A percentile compares a stretch with the other conserved stretches of the same genome.
phyloP scores from a whole-genome alignment of 2,329 filamentous ascomycete species.

The Orbilia ellipsospora region DNA sequence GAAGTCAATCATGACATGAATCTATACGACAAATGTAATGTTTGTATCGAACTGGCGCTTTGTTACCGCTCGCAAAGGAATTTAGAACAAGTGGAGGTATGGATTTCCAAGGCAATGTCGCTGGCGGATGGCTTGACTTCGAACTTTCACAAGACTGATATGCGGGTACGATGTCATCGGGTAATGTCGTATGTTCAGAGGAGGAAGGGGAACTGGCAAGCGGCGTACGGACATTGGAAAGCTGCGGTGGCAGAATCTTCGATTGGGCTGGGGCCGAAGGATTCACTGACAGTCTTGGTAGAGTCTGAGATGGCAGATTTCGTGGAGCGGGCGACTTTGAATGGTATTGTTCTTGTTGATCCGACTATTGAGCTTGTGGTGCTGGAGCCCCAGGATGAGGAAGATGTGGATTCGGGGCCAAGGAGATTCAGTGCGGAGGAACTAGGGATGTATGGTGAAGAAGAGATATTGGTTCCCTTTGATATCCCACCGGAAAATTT shows the following conservation, averaged over 20 bases:
- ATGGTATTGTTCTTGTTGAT: constrained; percentile 24
- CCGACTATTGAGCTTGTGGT: neutral
- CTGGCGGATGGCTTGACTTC: constrained; percentile 12
- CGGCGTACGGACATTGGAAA: constrained; percentile 34
- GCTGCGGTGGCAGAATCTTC: constrained; percentile 29
- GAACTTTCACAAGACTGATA: constrained; percentile 28
- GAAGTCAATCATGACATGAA: constrained; percentile 21
- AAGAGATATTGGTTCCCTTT: neutral
- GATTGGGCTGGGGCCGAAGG: constrained; percentile 27
- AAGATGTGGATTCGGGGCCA: neutral
- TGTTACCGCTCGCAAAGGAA: constrained; percentile 39
- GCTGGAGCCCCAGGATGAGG: constrained; percentile 9
- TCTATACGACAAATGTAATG: constrained; percentile 42
- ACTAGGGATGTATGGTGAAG: neutral
- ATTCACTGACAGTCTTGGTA: constrained; percentile 38
- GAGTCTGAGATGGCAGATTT: constrained; percentile 37
- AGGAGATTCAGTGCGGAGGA: too few species aligned
- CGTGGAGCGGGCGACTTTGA: constrained; percentile 31
- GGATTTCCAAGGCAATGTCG: constrained; percentile 27
- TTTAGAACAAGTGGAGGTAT: constrained; percentile 22
- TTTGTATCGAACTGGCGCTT: constrained; percentile 39
- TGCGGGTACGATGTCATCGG: constrained; percentile 35
- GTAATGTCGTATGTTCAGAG: constrained; percentile 46
- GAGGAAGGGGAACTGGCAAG: constrained; percentile 42
- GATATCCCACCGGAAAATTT: constrained; percentile 1